Evolutionary conservation across 1,139 yeast species (phyloP).

Genomic region (Pichia sp.): DNA sequence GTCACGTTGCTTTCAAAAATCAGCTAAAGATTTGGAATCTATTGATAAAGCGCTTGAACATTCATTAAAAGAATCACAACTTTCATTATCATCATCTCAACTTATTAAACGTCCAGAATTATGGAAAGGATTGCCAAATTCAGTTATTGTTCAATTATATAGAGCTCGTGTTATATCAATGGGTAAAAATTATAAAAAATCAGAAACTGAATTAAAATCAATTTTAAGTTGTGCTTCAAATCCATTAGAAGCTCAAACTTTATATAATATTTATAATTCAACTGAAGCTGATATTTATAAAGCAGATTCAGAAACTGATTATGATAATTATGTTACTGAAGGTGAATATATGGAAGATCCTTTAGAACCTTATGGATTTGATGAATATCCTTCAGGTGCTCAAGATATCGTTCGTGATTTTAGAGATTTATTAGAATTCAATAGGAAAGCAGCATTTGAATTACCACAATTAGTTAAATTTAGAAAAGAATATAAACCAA

Average conservation of each 20-base stretch:
- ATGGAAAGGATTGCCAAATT: slow-evolving; percentile 66
- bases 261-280: slow-evolving; percentile 31
- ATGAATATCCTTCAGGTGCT: slow-evolving; percentile 57
- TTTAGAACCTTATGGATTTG: slow-evolving; percentile 38
- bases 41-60: slow-evolving; percentile 6
- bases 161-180: slow-evolving; percentile 48
- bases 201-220: slow-evolving; percentile 41
- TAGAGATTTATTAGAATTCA: slow-evolving; percentile 57
- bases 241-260: slow-evolving; percentile 23
- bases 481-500: slow-evolving; percentile 57
- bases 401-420: slow-evolving; percentile 57
- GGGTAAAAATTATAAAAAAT: slow-evolving; percentile 53
- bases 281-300: slow-evolving; percentile 32
- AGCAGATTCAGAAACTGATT: slow-evolving; percentile 30
- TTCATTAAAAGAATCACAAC: slow-evolving; percentile 11
- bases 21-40: too few species aligned
- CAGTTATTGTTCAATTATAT: slow-evolving; percentile 54
- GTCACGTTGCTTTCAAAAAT: too few species aligned
- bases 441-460: slow-evolving; percentile 84
- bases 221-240: slow-evolving; percentile 34
- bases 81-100: slow-evolving; percentile 20
- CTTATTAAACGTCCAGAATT: slow-evolving; percentile 44
- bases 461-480: slow-evolving; percentile 77
- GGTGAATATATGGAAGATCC: slow-evolving; percentile 27
- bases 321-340: slow-evolving; percentile 29